These are phyloP conservation scores for Leccinum longicurvipes DNA, from an alignment of 768 basidiomycete species.

Conservation along the genomic window DNA sequence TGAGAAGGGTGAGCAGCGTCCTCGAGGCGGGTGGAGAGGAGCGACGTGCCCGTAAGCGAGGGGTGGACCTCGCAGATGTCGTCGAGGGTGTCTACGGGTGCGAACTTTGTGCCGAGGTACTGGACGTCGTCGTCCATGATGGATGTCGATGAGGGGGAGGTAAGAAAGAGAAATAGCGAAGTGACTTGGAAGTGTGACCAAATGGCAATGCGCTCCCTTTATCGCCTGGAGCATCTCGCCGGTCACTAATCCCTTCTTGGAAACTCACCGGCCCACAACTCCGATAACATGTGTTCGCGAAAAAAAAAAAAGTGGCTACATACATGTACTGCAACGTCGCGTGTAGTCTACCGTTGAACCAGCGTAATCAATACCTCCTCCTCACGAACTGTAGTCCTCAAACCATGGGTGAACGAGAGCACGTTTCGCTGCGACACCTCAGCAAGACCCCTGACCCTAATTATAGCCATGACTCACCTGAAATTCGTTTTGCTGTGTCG, in stretches of 20 bases:
- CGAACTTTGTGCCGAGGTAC: slow-evolving; percentile 47
- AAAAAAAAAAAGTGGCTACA: neutral
- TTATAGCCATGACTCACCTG: slow-evolving; percentile 51
- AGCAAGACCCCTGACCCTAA: neutral
- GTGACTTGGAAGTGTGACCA: slow-evolving; percentile 26
- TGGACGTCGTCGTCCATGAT: slow-evolving; percentile 60
- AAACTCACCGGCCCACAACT: slow-evolving; percentile 16
- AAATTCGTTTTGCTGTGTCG: slow-evolving; percentile 89
- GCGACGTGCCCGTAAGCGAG: slow-evolving; percentile 44
- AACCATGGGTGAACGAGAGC: slow-evolving; percentile 49
- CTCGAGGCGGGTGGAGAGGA: slow-evolving; percentile 9
- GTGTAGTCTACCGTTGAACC: slow-evolving; percentile 20
- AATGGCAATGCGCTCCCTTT: slow-evolving; percentile 32
- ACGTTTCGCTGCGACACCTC: slow-evolving; percentile 48
- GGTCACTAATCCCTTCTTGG: slow-evolving; percentile 24
- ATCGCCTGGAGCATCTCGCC: slow-evolving; percentile 24
- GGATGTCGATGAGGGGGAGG: slow-evolving; percentile 7
- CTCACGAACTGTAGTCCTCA: slow-evolving; percentile 44
- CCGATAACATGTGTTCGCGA: slow-evolving; percentile 3
- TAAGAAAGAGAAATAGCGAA: slow-evolving; percentile 14
- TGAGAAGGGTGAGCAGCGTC: slow-evolving; percentile 9
- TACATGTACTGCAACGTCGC: slow-evolving; percentile 24
- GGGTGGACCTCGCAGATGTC: slow-evolving; percentile 25
- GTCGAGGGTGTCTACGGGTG: slow-evolving; percentile 28
- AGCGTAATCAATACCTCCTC: neutral